phyloP scores from a whole-genome alignment of 139 green algal genomes.

The Micractinium conductrix region DNA sequence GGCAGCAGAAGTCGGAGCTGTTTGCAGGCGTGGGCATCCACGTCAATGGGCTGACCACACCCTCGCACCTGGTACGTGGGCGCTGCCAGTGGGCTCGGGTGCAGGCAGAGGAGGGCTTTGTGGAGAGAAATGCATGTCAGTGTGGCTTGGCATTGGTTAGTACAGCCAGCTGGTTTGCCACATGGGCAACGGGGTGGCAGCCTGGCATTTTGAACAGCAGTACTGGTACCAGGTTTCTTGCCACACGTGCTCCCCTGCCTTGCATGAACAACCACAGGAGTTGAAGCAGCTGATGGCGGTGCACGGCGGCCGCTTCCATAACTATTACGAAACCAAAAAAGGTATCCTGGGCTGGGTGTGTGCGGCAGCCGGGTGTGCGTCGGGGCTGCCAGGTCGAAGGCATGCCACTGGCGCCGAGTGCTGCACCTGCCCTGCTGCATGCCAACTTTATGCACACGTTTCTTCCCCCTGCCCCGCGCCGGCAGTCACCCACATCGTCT shows the following conservation, averaged over 20 bases:
- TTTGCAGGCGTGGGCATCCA: constrained; percentile 88
- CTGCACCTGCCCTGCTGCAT: not conserved
- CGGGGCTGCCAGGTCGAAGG: too few relatives aligned
- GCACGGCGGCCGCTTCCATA: constrained; percentile 91
- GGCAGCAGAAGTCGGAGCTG: constrained; percentile 51
- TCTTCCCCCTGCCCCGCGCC: not conserved
- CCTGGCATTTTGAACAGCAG: not conserved
- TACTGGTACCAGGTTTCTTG: too few relatives aligned
- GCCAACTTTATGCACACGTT: not conserved
- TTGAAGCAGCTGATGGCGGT: constrained; percentile 92
- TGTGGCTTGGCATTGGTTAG: too few relatives aligned
- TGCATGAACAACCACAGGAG: too few relatives aligned
- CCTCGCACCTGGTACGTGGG: constrained; percentile 67
- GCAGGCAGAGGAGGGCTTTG: too few relatives aligned
- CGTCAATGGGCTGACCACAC: constrained; percentile 89
- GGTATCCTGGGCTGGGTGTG: too few relatives aligned
- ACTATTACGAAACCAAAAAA: constrained; percentile 61
- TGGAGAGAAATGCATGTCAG: too few relatives aligned
- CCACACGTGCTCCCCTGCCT: too few relatives aligned
- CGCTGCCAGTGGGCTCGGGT: too few relatives aligned
- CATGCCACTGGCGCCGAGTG: not conserved
- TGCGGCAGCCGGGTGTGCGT: too few relatives aligned
- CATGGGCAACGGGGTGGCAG: too few relatives aligned
- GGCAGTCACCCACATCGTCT: not conserved
- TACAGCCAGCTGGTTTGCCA: too few relatives aligned